phyloP scores from a whole-genome alignment of 2,329 filamentous ascomycete species.

The Pezicula carpinea region DNA sequence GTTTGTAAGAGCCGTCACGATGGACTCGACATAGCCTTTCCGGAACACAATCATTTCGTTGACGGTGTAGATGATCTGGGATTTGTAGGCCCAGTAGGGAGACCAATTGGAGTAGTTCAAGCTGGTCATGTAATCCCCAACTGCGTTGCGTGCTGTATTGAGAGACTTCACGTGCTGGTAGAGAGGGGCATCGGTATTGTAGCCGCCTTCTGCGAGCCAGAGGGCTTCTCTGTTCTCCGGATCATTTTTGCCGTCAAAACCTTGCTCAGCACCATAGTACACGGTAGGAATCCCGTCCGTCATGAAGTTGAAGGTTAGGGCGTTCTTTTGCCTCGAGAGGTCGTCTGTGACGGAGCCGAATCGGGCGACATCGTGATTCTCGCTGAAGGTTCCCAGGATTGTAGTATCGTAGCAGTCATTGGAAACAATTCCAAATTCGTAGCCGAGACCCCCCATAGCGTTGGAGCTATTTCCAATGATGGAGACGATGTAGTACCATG shows the following conservation, averaged over 20 bases:
- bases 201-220: slow-evolving; percentile 34
- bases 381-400: slow-evolving; percentile 33
- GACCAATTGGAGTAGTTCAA: slow-evolving; percentile 11
- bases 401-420: slow-evolving; percentile 32
- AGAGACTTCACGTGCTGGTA: slow-evolving; percentile 34
- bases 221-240: slow-evolving; percentile 39
- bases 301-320: slow-evolving; percentile 42
- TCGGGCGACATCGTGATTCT: slow-evolving; percentile 38
- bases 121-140: slow-evolving; percentile 3
- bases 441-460: slow-evolving; percentile 20
- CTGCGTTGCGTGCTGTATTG: slow-evolving; percentile 38
- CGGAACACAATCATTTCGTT: slow-evolving; percentile 13
- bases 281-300: slow-evolving; percentile 46
- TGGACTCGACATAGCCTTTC: slow-evolving; percentile 10
- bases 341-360: slow-evolving; percentile 27
- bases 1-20: slow-evolving; percentile 12
- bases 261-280: slow-evolving; percentile 48
- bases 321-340: slow-evolving; percentile 35
- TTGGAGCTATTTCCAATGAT: slow-evolving; percentile 31
- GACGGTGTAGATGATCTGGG: slow-evolving; percentile 2
- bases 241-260: slow-evolving; percentile 33
- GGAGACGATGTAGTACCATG: slow-evolving; percentile 37
- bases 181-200: slow-evolving; percentile 30
- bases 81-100: slow-evolving; percentile 14
- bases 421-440: slow-evolving; percentile 23